Percentiles rank a stretch among this genome's conserved stretches.
Conservation (phyloP, 805 yeast genomes). For the Lipomyces starkeyi region DNA sequence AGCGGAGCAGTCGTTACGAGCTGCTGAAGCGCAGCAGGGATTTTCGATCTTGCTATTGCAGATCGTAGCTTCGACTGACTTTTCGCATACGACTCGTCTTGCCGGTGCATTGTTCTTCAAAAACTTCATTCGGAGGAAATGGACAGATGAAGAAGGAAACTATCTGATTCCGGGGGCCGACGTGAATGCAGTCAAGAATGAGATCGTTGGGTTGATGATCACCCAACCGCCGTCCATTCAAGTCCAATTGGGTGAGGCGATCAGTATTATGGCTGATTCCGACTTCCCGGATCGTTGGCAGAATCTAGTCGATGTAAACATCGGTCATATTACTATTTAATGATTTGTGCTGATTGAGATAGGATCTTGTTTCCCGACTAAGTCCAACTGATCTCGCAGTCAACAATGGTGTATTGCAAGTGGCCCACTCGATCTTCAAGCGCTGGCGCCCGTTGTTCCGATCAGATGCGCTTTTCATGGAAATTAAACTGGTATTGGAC, state of each 20-base stretch:
- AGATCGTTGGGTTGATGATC: constrained; percentile 87
- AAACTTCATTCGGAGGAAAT: constrained; percentile 79
- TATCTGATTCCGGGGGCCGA: constrained; percentile 67
- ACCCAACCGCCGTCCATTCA: constrained; percentile 74
- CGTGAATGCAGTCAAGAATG: constrained; percentile 69
- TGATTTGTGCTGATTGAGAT: constrained; percentile 13
- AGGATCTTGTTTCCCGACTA: constrained; percentile 67
- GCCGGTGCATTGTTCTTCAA: constrained; percentile 93
- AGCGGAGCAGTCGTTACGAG: constrained; percentile 65
- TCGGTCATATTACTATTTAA: not conserved
- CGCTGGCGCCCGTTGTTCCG: constrained; percentile 96
- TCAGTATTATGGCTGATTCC: constrained; percentile 89
- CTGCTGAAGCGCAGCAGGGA: constrained; percentile 69
- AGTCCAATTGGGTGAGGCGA: constrained; percentile 93
- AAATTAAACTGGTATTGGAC: constrained; percentile 83
- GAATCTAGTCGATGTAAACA: constrained; percentile 62
- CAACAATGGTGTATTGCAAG: constrained; percentile 85
- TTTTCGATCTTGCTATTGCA: constrained; percentile 78
- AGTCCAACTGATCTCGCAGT: constrained; percentile 68
- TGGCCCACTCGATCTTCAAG: constrained; percentile 94
- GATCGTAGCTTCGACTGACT: constrained; percentile 70
- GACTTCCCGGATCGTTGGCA: constrained; percentile 96
- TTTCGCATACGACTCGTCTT: constrained; percentile 61
- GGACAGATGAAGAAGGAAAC: constrained; percentile 86
- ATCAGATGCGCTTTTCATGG: constrained; percentile 85